Percentiles rank a stretch among this genome's conserved stretches.
These are phyloP conservation scores for Cylindrotheca fusiformis DNA, from an alignment of 108 stramenopile genomes.

Conservation along the genomic window DNA sequence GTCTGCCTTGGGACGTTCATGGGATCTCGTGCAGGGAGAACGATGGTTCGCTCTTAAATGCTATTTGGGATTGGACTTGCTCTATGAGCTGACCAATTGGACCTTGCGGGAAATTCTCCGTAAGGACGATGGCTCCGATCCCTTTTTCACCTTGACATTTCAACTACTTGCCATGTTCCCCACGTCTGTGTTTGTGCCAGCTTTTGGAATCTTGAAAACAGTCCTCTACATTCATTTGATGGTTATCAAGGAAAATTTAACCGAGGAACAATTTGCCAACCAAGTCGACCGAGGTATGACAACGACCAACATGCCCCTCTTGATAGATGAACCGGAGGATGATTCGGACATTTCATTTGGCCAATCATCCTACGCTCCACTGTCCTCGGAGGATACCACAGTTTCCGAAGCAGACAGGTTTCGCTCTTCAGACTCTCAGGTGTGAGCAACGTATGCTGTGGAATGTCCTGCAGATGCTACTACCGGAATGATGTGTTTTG, in stretches of 20 bases:
- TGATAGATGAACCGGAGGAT: neutral
- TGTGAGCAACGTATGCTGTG: too few relatives aligned
- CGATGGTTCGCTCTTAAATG: neutral
- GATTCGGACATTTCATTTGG: too few relatives aligned
- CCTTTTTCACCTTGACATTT: neutral
- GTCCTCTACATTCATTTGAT: neutral
- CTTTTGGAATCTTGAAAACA: neutral
- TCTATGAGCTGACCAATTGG: neutral
- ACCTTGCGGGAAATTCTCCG: neutral
- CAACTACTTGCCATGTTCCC: neutral
- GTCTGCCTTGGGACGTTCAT: neutral
- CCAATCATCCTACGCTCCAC: too few relatives aligned
- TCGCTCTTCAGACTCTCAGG: too few relatives aligned
- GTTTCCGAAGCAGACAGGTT: too few relatives aligned
- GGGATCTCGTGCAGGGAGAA: neutral
- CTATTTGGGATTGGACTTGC: neutral
- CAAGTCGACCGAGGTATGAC: neutral
- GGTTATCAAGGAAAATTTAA: neutral
- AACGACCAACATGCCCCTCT: neutral
- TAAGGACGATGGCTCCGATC: neutral
- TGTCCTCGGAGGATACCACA: too few relatives aligned
- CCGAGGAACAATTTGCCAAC: neutral
- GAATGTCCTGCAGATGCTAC: too few relatives aligned
- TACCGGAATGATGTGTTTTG: too few relatives aligned
- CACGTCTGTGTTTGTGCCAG: neutral